phyloP scores from a whole-genome alignment of 2,329 filamentous ascomycete species.

The Zymoseptoria ardabiliae region DNA sequence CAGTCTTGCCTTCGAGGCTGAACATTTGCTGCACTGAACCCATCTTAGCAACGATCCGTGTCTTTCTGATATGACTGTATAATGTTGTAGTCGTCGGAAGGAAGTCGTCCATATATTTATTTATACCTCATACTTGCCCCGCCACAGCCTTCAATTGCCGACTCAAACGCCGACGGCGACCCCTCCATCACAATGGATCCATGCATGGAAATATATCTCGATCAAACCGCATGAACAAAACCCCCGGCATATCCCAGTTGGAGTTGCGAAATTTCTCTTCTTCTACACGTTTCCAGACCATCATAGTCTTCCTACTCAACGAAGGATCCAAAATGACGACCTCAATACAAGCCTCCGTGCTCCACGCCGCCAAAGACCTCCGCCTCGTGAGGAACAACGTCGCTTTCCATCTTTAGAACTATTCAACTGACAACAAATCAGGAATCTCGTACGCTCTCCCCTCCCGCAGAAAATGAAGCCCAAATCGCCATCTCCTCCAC shows the following conservation, averaged over 20 bases:
- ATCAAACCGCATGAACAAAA: background rate
- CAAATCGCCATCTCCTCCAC: slow-evolving; percentile 59
- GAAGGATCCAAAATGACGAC: slow-evolving; percentile 11
- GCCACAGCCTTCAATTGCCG: slow-evolving; percentile 1
- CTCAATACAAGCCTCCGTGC: slow-evolving; percentile 46
- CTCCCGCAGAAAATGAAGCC: slow-evolving; percentile 49
- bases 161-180: slow-evolving; percentile 8
- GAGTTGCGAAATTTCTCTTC: background rate
- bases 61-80: no score
- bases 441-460: slow-evolving; percentile 46
- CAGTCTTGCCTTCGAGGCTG: slow-evolving; percentile 44
- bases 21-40: slow-evolving; percentile 38
- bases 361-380: slow-evolving; percentile 55
- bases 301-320: background rate
- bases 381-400: no score
- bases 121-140: background rate
- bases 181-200: slow-evolving; percentile 1
- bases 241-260: background rate
- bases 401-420: no score
- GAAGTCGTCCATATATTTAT: background rate
- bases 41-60: slow-evolving; percentile 18
- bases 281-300: background rate
- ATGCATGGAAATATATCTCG: slow-evolving; percentile 1
- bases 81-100: background rate
- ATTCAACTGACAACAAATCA: no score